phyloP scores from a whole-genome alignment of 2,329 filamentous ascomycete species.

The Phaeosphaeria sp. region DNA sequence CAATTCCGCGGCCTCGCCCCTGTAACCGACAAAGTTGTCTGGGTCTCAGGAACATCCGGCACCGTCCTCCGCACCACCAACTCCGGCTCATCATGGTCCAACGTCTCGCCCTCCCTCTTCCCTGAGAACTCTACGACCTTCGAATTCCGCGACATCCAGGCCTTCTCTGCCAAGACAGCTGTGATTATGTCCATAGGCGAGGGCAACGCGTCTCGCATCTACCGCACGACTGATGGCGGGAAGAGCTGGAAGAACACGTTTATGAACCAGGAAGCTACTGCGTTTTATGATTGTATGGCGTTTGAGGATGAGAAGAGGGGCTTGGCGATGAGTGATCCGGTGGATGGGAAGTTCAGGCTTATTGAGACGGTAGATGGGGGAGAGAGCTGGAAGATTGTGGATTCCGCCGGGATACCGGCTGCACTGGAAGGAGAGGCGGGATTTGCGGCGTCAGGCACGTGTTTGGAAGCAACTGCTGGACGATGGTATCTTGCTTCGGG shows the following conservation, averaged over 20 bases:
- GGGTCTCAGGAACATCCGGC: conserved; percentile 36
- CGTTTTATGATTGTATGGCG: conserved; percentile 40
- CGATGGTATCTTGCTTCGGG: conserved; percentile 38
- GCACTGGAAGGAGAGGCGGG: conserved; percentile 31
- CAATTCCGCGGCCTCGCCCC: conserved; percentile 37
- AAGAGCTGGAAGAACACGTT: conserved; percentile 31
- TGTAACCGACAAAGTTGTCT: conserved; percentile 23
- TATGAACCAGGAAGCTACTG: conserved; percentile 28
- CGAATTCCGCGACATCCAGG: conserved; percentile 39
- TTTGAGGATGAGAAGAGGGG: conserved; percentile 33
- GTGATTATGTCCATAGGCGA: conserved; percentile 34
- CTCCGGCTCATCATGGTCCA: conserved; percentile 28
- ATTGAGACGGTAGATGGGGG: conserved; percentile 37
- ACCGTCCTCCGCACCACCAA: conserved; percentile 35
- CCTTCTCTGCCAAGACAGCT: conserved; percentile 26
- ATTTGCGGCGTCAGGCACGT: conserved; percentile 38
- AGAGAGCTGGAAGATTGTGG: conserved; percentile 26
- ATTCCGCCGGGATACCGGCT: conserved; percentile 18
- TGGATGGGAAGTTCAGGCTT: conserved; percentile 35
- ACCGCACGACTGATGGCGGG: conserved; percentile 29
- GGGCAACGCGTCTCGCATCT: conserved; percentile 34
- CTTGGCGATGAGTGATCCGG: conserved; percentile 38
- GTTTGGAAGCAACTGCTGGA: conserved; percentile 33
- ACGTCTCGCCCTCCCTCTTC: conserved; percentile 29
- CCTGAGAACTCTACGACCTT: conserved; percentile 28